Conservation (phyloP, 2,329 filamentous ascomycete species). For the Geoglossum cookeanum region DNA sequence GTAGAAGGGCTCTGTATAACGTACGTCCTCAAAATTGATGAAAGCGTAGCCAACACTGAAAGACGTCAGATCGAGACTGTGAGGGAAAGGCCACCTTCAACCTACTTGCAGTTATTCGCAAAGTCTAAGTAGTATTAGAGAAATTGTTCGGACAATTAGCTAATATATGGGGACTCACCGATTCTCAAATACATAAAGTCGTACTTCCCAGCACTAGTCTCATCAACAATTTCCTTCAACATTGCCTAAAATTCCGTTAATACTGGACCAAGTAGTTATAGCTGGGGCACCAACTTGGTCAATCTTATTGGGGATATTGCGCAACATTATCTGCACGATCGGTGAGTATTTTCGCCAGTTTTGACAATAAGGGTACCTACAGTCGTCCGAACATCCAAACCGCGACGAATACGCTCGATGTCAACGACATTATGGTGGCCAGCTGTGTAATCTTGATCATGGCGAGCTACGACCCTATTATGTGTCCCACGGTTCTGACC, state of each 20-base stretch:
- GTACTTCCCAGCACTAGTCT: conserved; percentile 62
- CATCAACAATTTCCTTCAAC: conserved; percentile 62
- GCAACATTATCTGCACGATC: conserved; percentile 57
- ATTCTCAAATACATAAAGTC: conserved; percentile 94
- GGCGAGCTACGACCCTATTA: neutral
- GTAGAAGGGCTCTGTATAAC: conserved; percentile 13
- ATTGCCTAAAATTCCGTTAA: conserved; percentile 29
- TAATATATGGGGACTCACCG: conserved; percentile 21
- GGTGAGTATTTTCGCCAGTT: neutral
- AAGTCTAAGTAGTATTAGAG: conserved; percentile 35
- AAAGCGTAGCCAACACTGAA: conserved; percentile 85
- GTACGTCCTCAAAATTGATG: conserved; percentile 76
- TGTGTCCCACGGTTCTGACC: conserved; percentile 29
- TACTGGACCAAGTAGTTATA: neutral
- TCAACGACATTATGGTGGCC: conserved; percentile 25
- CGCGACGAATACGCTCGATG: conserved; percentile 28
- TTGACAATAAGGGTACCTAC: conserved; percentile 25
- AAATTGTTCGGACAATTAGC: neutral
- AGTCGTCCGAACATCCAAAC: conserved; percentile 56
- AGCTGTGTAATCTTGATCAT: conserved; percentile 1
- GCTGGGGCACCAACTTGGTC: conserved; percentile 29
- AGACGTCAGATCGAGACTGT: conserved; percentile 10
- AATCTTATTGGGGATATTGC: conserved; percentile 87
- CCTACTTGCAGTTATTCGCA: conserved; percentile 65
- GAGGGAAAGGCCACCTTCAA: conserved; percentile 8